A percentile compares a stretch with the other conserved stretches of the same genome.
These are phyloP conservation scores for Pyrenophora teres DNA, from an alignment of 2,329 filamentous ascomycete species.

Conservation along the genomic window DNA sequence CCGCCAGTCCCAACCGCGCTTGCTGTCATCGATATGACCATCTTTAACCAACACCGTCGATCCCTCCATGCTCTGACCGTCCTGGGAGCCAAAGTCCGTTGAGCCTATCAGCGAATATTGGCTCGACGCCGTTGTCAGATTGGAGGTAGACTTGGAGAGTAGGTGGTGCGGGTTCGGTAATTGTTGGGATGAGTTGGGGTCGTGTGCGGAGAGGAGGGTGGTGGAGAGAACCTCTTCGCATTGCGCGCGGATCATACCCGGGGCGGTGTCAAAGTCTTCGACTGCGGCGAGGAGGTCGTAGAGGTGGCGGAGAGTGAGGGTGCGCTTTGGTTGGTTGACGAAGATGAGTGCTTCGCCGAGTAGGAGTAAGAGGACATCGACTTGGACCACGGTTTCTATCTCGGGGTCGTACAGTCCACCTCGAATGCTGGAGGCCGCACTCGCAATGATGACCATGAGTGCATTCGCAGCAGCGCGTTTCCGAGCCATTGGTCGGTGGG, in stretches of 20 bases:
- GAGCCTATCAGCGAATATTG: conserved; percentile 75
- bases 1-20: conserved; percentile 76
- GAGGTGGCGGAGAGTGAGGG: conserved; percentile 74
- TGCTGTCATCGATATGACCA: conserved; percentile 46
- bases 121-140: conserved; percentile 59
- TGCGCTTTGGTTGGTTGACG: conserved; percentile 63
- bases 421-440: conserved; percentile 86
- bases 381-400: conserved; percentile 80
- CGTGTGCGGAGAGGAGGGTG: conserved; percentile 72
- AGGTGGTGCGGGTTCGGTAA: conserved; percentile 20
- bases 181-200: conserved; percentile 26
- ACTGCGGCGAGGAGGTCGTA: conserved; percentile 75
- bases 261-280: conserved; percentile 79
- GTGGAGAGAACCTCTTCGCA: conserved; percentile 80
- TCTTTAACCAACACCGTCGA: conserved; percentile 55
- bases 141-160: conserved; percentile 64
- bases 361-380: conserved; percentile 82
- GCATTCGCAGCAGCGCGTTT: conserved; percentile 74
- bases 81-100: conserved; percentile 65
- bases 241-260: conserved; percentile 70
- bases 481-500: conserved; percentile 60
- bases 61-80: conserved; percentile 44
- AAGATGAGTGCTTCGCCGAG: conserved; percentile 84
- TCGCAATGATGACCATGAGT: conserved; percentile 81
- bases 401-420: conserved; percentile 85